These are phyloP conservation scores for Xylariaceae sp. DNA, from an alignment of 2,329 filamentous ascomycete species.

Conservation along the genomic window DNA sequence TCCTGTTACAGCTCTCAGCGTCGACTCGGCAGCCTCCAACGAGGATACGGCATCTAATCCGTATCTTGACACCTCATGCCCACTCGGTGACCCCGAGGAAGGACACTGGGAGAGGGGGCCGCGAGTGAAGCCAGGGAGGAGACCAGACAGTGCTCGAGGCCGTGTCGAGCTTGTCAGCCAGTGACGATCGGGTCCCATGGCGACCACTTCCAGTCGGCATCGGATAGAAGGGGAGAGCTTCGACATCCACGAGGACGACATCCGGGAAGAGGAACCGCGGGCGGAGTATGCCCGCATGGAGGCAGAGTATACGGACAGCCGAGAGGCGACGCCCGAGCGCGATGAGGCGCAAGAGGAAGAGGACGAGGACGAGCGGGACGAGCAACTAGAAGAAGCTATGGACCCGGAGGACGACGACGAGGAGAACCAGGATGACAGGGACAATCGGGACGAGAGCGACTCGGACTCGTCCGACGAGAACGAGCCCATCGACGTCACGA, in stretches of 20 bases:
- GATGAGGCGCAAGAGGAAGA: constrained; percentile 20
- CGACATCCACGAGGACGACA: constrained; percentile 29
- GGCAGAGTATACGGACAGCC: constrained; percentile 19
- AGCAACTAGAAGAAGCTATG: constrained; percentile 26
- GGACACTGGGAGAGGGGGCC: too few species aligned
- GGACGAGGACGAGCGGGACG: constrained; percentile 22
- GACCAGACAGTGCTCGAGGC: too few species aligned
- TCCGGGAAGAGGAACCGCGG: too few species aligned
- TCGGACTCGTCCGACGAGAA: constrained; percentile 50
- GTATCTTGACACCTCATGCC: too few species aligned
- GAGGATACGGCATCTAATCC: too few species aligned
- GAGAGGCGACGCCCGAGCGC: too few species aligned
- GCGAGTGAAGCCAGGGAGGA: too few species aligned
- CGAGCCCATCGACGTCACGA: constrained; percentile 54
- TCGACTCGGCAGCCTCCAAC: too few species aligned
- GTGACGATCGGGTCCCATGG: constrained; percentile 7
- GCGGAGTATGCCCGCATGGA: too few species aligned
- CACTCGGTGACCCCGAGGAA: too few species aligned
- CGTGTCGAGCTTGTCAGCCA: background rate
- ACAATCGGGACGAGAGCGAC: constrained; percentile 34
- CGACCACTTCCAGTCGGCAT: constrained; percentile 19
- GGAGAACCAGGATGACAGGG: constrained; percentile 34
- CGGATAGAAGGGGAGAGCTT: constrained; percentile 25
- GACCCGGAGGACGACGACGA: constrained; percentile 29
- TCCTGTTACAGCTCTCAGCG: too few species aligned